Base-by-base conservation (phyloP, 805 yeast genomes). In the Saturnispora silvae region DNA sequence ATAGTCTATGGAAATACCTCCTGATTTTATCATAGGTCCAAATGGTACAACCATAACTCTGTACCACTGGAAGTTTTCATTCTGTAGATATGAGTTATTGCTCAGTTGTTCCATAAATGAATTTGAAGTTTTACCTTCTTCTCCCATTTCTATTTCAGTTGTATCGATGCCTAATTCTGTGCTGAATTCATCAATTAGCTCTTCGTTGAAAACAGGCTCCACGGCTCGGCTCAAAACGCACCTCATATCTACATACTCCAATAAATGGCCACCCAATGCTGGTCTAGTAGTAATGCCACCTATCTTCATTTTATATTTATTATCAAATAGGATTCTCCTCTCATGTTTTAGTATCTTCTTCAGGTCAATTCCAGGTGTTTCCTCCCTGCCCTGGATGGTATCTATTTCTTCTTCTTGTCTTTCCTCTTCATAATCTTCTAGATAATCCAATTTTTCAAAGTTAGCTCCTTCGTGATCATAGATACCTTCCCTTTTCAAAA, bases 241-340 rank as follows among this genome's bases (percentile, higher is more conserved):
- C 32, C 84, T 58, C 28, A 67, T 64, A 38, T 68, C 65, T 9
- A 77, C 51, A 37, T 58, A 63, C 37, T 68, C 70, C 9, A 72
- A 63, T 80, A 82, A 74, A 8, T 62, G 48, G 3, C 68, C 41
- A 0, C 82, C 83, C 31, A 76, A 52, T 14, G 76, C 69, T 3
- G 83, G 79, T 1, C 70, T 55, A 1, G 61, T 57, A 17, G 50
- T 50, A 19, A 54, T 56, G 22, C 51, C 48, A 22, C 56, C 44
- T 5, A 57, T 51, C 33, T 51, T 51, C 34, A 59, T 50, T 38
- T 59, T 61, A 40, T 57, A 53, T 10, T 38, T 45, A 7, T 52
- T 51, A 32, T 51, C 60, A 43, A 58, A 58, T 36, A 54, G 31
- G 34, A 52, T 45, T 31, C 48, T 54, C 23, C 48, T 45, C 26